Evolutionary conservation across 441 rosid species (phyloP).

Genomic region (Erysimum cheiri): DNA sequence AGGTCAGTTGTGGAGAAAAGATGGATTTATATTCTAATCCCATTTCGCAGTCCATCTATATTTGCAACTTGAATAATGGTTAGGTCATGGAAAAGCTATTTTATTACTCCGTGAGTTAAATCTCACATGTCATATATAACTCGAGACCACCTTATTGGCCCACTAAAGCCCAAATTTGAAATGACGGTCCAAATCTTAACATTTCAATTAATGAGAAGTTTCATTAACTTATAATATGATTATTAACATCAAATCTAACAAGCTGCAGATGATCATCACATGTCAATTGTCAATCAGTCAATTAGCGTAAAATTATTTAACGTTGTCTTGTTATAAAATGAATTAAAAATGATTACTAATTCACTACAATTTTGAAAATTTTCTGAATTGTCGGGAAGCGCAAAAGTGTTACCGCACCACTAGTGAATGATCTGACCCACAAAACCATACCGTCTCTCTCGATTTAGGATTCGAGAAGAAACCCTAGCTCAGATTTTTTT

Average conservation of each 20-base stretch:
- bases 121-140: not conserved
- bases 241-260: not conserved
- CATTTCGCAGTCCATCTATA: not conserved
- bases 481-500: conserved; percentile 34
- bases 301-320: not conserved
- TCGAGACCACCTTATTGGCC: conserved; percentile 1
- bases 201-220: not conserved
- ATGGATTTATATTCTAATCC: conserved; percentile 28
- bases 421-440: conserved; percentile 34
- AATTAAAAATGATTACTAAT: not conserved
- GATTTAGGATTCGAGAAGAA: conserved; percentile 10
- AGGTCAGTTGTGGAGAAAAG: conserved; percentile 32
- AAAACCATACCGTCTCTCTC: conserved; percentile 2
- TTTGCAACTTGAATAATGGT: conserved; percentile 34
- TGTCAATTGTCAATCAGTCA: no score
- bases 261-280: conserved; percentile 3
- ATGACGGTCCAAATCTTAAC: not conserved
- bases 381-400: conserved; percentile 35
- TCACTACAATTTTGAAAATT: conserved; percentile 16
- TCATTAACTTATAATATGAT: not conserved
- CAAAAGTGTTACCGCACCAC: conserved; percentile 38
- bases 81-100: conserved; percentile 27
- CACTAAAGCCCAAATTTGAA: not conserved
- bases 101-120: not conserved
- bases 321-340: not conserved